phyloP scores from a whole-genome alignment of 352 stramenopile species.

The Globisporangium sylvaticum region DNA sequence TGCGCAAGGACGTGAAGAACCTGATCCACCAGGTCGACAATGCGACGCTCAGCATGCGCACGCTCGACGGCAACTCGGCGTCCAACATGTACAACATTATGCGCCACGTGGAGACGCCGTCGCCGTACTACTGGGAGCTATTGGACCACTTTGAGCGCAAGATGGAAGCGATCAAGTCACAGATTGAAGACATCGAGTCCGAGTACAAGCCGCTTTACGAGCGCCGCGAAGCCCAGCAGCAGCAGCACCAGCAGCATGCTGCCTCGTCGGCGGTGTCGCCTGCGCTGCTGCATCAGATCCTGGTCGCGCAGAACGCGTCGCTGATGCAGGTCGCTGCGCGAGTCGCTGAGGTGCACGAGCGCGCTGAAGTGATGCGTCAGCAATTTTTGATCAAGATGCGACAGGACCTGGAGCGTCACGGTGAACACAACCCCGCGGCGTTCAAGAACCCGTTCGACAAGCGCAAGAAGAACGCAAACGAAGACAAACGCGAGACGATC shows the following conservation, averaged over 20 bases:
- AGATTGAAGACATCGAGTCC: conserved; percentile 72
- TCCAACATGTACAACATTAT: conserved; percentile 55
- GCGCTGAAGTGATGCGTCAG: conserved; percentile 66
- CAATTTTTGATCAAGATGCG: conserved; percentile 65
- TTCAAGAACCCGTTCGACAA: conserved; percentile 80
- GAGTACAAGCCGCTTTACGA: conserved; percentile 58
- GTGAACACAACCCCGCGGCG: conserved; percentile 49
- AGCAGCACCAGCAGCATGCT: background rate
- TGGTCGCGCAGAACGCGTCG: conserved; percentile 70
- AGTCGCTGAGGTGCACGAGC: conserved; percentile 74
- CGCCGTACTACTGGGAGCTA: conserved; percentile 77
- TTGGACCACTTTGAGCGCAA: conserved; percentile 66
- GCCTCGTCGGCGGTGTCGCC: conserved; percentile 25
- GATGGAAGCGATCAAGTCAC: conserved; percentile 65
- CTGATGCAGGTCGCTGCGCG: conserved; percentile 73
- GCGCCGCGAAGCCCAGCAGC: conserved; percentile 13
- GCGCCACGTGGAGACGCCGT: conserved; percentile 75
- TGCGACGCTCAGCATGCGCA: conserved; percentile 59
- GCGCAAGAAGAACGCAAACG: conserved; percentile 65
- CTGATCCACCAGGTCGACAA: conserved; percentile 70
- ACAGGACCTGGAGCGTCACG: conserved; percentile 51
- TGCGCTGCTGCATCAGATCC: conserved; percentile 60
- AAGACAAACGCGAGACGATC: conserved; percentile 53
- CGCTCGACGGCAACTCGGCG: conserved; percentile 47
- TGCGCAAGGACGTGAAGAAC: conserved; percentile 73